Conservation (phyloP, 345 rosid genomes). For the Populus euphratica region DNA sequence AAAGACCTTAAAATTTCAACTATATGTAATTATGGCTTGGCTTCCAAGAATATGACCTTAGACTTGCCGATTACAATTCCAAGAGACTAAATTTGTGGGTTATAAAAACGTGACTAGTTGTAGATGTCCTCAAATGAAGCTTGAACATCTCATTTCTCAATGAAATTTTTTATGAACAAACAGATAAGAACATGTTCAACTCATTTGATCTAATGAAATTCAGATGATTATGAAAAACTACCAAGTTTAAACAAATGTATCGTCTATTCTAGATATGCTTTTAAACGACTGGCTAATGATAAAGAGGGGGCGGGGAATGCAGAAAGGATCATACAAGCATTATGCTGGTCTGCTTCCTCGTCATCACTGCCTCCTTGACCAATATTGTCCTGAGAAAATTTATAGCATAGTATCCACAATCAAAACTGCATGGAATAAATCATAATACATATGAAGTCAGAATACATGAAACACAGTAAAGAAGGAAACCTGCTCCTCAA, state of each 20-base stretch:
- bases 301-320: no score
- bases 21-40: not conserved
- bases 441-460: conserved; percentile 10
- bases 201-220: not conserved
- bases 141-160: not conserved
- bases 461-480: conserved; percentile 1
- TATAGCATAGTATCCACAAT: conserved; percentile 11
- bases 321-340: conserved; percentile 38
- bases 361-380: conserved; percentile 71
- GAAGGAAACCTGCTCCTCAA: conserved; percentile 82
- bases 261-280: not conserved
- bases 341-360: conserved; percentile 43
- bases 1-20: conserved; percentile 3
- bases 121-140: not conserved
- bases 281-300: not conserved
- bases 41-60: conserved; percentile 4
- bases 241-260: not conserved
- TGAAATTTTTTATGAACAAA: not conserved
- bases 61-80: not conserved
- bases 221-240: not conserved
- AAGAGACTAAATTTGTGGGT: not conserved
- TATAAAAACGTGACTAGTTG: not conserved
- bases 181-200: not conserved
- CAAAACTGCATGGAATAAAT: conserved; percentile 9
- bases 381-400: conserved; percentile 59